phyloP scores from a whole-genome alignment of 2,329 filamentous ascomycete species.

The Coniochaeta prunicola region DNA sequence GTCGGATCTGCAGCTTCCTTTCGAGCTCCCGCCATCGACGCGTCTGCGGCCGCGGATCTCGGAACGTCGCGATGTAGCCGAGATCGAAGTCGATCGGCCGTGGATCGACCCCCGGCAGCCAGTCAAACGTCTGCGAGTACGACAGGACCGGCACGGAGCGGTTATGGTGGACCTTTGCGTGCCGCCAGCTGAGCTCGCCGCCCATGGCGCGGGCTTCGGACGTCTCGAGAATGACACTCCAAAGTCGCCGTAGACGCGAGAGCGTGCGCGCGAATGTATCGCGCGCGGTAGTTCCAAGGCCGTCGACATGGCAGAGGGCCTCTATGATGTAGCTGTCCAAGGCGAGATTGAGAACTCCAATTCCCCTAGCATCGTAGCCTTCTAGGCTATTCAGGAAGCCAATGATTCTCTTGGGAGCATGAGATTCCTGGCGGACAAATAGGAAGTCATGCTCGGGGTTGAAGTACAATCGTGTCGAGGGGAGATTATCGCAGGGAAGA shows the following conservation, averaged over 20 bases:
- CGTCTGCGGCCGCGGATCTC: background rate
- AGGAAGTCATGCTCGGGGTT: background rate
- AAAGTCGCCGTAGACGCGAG: background rate
- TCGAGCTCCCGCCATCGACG: background rate
- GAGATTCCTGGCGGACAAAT: background rate
- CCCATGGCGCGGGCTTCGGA: background rate
- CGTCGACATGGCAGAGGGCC: background rate
- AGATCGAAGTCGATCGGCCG: background rate
- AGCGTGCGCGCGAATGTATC: background rate
- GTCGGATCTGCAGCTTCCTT: background rate
- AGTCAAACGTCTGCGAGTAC: background rate
- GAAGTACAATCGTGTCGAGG: background rate
- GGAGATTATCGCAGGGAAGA: background rate
- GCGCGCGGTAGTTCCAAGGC: background rate
- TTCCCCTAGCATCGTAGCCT: background rate
- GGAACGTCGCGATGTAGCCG: background rate
- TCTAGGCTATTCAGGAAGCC: background rate
- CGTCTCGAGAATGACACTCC: background rate
- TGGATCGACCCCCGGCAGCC: background rate
- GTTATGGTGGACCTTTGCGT: background rate
- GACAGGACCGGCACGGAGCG: background rate
- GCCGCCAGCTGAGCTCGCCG: background rate
- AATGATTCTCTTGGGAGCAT: background rate
- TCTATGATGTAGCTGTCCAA: background rate
- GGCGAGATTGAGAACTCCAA: background rate